Percentiles rank a stretch among this genome's conserved stretches.
Conservation (phyloP, 495 filamentous ascomycete species). For the Venustampulla echinocandica region DNA sequence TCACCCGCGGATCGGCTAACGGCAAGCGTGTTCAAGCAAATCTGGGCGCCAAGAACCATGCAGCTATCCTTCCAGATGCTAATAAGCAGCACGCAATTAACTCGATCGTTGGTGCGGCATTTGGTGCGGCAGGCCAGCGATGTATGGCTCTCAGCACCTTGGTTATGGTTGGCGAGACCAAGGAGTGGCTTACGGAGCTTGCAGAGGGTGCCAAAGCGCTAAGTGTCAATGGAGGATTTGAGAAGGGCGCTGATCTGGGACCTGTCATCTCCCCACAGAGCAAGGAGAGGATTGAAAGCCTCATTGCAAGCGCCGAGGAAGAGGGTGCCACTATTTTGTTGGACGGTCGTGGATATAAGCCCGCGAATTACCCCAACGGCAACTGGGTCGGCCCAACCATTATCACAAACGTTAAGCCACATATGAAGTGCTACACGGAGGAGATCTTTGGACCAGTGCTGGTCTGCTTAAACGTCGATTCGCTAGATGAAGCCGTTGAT, state of each 20-base stretch:
- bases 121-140: constrained; percentile 92
- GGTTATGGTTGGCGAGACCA: constrained; percentile 90
- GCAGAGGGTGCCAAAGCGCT: constrained; percentile 87
- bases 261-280: constrained; percentile 92
- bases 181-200: constrained; percentile 85
- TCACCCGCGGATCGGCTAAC: constrained; percentile 77
- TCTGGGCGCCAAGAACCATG: constrained; percentile 97
- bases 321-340: constrained; percentile 92
- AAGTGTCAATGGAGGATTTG: constrained; percentile 88
- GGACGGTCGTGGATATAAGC: constrained; percentile 85
- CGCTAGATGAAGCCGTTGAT: constrained; percentile 68
- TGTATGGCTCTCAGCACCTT: constrained; percentile 96
- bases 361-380: constrained; percentile 88
- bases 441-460: constrained; percentile 98
- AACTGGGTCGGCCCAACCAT: constrained; percentile 96
- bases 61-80: constrained; percentile 86
- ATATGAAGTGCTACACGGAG: constrained; percentile 91
- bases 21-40: constrained; percentile 95
- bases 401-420: constrained; percentile 82
- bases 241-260: constrained; percentile 88
- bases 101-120: constrained; percentile 88
- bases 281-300: constrained; percentile 77
- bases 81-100: constrained; percentile 98
- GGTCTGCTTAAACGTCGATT: constrained; percentile 73
- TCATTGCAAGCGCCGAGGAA: constrained; percentile 82